Percentiles rank a stretch among this genome's conserved stretches.
Evolutionary conservation across 768 basidiomycete genomes (phyloP).

Genomic region (Tephrocybe sp.): DNA sequence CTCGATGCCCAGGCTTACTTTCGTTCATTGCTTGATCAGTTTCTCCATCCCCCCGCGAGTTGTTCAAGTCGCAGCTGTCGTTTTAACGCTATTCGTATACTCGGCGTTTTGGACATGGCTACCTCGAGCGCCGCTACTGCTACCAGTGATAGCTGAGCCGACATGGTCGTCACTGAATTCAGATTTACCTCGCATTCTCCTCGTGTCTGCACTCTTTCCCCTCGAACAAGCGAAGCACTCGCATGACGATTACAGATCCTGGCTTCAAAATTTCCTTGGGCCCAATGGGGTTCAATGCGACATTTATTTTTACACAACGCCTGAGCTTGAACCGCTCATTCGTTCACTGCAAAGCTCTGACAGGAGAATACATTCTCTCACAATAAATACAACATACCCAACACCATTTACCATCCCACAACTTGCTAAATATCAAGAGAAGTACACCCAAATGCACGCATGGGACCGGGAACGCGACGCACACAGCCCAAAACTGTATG

Average conservation of each 20-base stretch:
- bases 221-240: constrained; percentile 51
- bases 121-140: no score
- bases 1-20: no score
- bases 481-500: constrained; percentile 52
- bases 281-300: constrained; percentile 38
- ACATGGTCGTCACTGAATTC: no score
- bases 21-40: no score
- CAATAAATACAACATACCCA: constrained; percentile 27
- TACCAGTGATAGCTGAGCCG: no score
- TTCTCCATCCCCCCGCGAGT: no score
- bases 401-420: constrained; percentile 51
- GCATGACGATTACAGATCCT: constrained; percentile 39
- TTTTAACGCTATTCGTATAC: no score
- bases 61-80: no score
- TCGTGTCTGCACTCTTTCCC: constrained; percentile 58
- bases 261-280: constrained; percentile 45
- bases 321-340: constrained; percentile 34
- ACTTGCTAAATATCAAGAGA: constrained; percentile 27
- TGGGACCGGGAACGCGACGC: constrained; percentile 42
- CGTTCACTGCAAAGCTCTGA: constrained; percentile 13
- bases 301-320: constrained; percentile 53
- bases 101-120: no score
- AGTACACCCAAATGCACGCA: constrained; percentile 42
- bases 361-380: not conserved
- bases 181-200: constrained; percentile 33